Evolutionary conservation across 2,329 filamentous ascomycete genomes (phyloP), one percentile per base, ranked within the genome.

Genomic region (Aspergillus uvarum): DNA sequence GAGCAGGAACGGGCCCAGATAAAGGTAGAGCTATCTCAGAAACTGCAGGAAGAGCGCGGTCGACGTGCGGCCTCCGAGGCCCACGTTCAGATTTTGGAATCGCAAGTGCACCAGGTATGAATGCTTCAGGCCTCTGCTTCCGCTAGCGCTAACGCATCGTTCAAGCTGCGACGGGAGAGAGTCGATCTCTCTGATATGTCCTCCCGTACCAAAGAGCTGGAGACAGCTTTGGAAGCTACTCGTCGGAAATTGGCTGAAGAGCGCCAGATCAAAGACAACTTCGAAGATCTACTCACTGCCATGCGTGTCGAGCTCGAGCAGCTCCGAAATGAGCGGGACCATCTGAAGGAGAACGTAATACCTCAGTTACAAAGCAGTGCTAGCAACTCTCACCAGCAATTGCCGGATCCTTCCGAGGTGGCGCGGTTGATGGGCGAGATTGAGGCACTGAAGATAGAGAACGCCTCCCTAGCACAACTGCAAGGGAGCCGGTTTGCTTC

Each of bases 1-100:
- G 94, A 98, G 77, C 94, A 97, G 77, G 92, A 96, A 70, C 92
- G 92, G 74, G 94, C 94, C 1, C 89, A 90, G 63, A 81, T 98
- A 62, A 89, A 91, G 67, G 82, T 96, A 19, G 92, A 96, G 67
- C 85, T 96, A 67, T 92, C 90, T 2, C 87, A 87, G 65, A 96
- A 92, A 72, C 82, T 97, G 58, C 91, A 96, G 74, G 91, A 96
- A 64, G 95, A 98, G 79, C 85, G 95, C 55, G 80, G 86, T 12
- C 85, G 86, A 67, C 84, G 95, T 62, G 87, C 89, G 68, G 85
- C 86, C 19, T 85, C 96, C 47, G 94, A 98, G 75, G 84, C 86
- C 64, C 91, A 96, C 75, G 90, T 97, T 64, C 90, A 90, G 68
- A 85, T 89, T 60, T 80, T 99, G 7, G 90, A 95, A 67, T 88